These are phyloP conservation scores for Candida awuae DNA, from an alignment of 805 yeast species.

Conservation along the genomic window DNA sequence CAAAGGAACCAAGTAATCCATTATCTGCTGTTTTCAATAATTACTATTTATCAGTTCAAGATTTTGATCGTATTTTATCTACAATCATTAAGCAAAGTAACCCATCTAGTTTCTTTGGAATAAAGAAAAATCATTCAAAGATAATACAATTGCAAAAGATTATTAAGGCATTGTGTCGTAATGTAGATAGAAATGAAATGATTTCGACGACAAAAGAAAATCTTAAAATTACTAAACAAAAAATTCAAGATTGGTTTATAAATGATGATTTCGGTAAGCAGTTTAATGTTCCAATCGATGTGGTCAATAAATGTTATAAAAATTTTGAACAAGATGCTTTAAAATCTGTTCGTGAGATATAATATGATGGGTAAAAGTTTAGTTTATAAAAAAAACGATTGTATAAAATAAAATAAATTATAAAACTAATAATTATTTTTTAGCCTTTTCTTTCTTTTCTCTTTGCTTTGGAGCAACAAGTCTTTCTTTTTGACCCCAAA, in stretches of 20 bases:
- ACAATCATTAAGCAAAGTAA: conserved; percentile 5
- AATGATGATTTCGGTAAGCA: conserved; percentile 14
- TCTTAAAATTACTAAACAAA: not conserved
- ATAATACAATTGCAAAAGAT: not conserved
- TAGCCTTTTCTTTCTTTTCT: conserved; percentile 31
- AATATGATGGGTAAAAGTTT: not conserved
- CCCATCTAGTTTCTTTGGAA: conserved; percentile 2
- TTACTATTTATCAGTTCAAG: conserved; percentile 18
- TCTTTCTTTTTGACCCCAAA: conserved; percentile 68
- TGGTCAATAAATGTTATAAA: conserved; percentile 5
- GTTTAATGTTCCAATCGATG: conserved; percentile 10
- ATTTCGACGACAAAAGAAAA: not conserved
- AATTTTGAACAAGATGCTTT: conserved; percentile 4
- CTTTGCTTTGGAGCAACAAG: conserved; percentile 58
- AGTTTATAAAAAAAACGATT: not conserved
- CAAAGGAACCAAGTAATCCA: conserved; percentile 13
- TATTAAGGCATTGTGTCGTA: not conserved
- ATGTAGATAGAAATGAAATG: conserved; percentile 3
- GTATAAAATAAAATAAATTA: not conserved
- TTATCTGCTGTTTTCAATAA: conserved; percentile 19
- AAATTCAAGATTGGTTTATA: conserved; percentile 15
- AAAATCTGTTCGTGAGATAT: conserved; percentile 4
- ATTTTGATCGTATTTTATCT: conserved; percentile 18
- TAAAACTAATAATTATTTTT: conserved; percentile 12
- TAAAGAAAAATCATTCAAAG: not conserved